phyloP scores from a whole-genome alignment of 2,329 filamentous ascomycete genomes.

The Alternaria consortialis region DNA sequence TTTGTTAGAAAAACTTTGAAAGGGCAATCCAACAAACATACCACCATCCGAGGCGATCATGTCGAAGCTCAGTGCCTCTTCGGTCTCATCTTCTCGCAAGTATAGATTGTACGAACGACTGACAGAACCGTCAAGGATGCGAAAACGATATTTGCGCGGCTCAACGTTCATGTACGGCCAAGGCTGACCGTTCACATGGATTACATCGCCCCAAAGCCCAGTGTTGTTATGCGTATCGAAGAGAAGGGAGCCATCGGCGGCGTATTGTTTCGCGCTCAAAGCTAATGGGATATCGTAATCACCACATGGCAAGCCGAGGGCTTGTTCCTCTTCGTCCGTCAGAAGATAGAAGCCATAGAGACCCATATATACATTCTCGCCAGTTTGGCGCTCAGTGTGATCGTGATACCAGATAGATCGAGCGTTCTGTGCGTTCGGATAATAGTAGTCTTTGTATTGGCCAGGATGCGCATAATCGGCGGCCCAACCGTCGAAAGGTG shows the following conservation, averaged over 20 bases:
- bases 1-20: neutral
- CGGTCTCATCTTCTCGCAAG: constrained; percentile 48
- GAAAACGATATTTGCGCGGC: constrained; percentile 67
- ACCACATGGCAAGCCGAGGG: constrained; percentile 61
- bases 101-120: constrained; percentile 58
- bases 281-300: constrained; percentile 64
- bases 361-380: constrained; percentile 65
- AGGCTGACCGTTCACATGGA: constrained; percentile 67
- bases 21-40: constrained; percentile 9
- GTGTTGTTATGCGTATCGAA: constrained; percentile 57
- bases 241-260: constrained; percentile 60
- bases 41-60: constrained; percentile 65
- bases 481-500: constrained; percentile 64
- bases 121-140: constrained; percentile 58
- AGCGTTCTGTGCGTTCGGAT: constrained; percentile 64
- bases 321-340: constrained; percentile 60
- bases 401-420: constrained; percentile 68
- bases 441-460: constrained; percentile 70
- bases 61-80: constrained; percentile 56
- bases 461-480: constrained; percentile 61
- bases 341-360: constrained; percentile 67
- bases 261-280: constrained; percentile 62
- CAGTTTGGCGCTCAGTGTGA: constrained; percentile 56
- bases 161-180: constrained; percentile 67
- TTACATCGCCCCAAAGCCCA: constrained; percentile 65